Evolutionary conservation across 1,284 basidiomycete species (phyloP).

Genomic region (Takashimella tepidaria): DNA sequence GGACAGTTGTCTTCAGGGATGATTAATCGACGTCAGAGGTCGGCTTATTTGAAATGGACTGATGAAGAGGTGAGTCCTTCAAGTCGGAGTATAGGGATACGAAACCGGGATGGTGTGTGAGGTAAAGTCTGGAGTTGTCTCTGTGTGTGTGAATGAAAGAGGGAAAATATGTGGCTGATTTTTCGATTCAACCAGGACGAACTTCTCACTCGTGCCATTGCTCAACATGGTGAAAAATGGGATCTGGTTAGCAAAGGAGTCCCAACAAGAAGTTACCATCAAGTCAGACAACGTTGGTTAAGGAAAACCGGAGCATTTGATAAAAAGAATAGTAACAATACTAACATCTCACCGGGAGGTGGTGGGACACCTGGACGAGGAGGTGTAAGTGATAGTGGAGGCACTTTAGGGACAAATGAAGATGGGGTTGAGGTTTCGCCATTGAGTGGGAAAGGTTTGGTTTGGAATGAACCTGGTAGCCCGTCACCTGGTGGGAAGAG

Average conservation of each 20-base stretch:
- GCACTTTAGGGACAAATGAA: not conserved
- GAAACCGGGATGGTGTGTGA: too few species aligned
- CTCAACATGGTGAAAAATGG: constrained; percentile 47
- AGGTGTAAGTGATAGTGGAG: not conserved
- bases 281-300: constrained; percentile 45
- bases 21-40: constrained; percentile 37
- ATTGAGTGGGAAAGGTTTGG: not conserved
- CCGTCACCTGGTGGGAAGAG: too few species aligned
- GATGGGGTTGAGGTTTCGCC: not conserved
- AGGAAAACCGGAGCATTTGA: constrained; percentile 46
- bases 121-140: too few species aligned
- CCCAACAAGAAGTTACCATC: constrained; percentile 44
- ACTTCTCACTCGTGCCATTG: constrained; percentile 42
- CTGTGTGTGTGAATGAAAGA: too few species aligned
- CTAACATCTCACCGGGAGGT: too few species aligned
- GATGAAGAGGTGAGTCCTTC: constrained; percentile 38
- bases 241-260: constrained; percentile 46
- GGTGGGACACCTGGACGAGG: not conserved
- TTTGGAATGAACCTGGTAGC: not conserved
- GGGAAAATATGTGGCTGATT: not conserved
- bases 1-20: constrained; percentile 40
- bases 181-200: constrained; percentile 34
- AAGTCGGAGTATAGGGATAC: too few species aligned
- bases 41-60: constrained; percentile 46
- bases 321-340: constrained; percentile 29